Evolutionary conservation across 768 basidiomycete species (phyloP), one percentile per base, ranked within the genome.

Genomic region (Russula foetens): DNA sequence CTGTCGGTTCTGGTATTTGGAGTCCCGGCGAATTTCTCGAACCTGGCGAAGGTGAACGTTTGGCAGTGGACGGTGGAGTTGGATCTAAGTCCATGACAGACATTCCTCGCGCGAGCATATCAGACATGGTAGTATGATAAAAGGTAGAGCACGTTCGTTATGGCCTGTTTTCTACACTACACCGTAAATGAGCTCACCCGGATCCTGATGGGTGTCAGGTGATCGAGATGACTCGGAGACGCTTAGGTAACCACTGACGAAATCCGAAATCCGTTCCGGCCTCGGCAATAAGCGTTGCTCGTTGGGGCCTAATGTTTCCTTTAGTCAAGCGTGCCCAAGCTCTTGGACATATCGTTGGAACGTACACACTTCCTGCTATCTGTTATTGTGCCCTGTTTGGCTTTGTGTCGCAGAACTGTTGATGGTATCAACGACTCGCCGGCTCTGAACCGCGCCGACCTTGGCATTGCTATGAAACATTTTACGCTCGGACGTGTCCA

Each of bases 401-500:
- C 52, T 52, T 55, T 17, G 15, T 15, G 6, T 6, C 4, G 7
- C 59, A 85, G 84, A 6, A 86, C 84, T 57, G 85, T 84, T 6
- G 85, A 88, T 68, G 85, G 85, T 65, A 84, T 86, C 50, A 88
- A 86, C 64, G 85, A 86, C 63, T 84, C 84, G 0, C 85, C 85
- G 24, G 85, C 85, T 9, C 71, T 87, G 29, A 87, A 87, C 68
- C 83, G 83, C 76, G 84, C 85, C 28, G 85, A 86, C 63, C 76
- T 87, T 23, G 85, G 85, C 31, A 86, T 86, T 66, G 84, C 85
- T 0, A 88, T 88, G 85, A 86, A n/a, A 86, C 66, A 82, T 86
- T 38, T 85, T 84, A 26, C 85, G 85, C 35, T 86, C 84, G 4
- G 85, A 86, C 63, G 85, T 86, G 12, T 85, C 84, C 1, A 86